Percentiles rank a stretch among this genome's conserved stretches.
phyloP scores from a whole-genome alignment of 2,329 filamentous ascomycete species.

The Fusarium falciforme region DNA sequence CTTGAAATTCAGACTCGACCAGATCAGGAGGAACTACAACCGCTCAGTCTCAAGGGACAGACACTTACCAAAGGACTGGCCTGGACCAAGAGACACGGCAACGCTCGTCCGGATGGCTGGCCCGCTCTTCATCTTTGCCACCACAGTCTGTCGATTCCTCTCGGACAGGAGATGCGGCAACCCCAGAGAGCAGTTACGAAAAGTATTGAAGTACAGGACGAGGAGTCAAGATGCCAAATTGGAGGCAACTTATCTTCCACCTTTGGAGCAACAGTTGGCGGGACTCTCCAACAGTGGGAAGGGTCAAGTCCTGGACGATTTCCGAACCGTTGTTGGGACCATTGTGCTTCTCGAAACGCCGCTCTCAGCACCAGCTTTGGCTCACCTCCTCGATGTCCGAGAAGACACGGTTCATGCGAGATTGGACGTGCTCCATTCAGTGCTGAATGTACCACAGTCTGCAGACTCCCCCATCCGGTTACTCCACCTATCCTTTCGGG shows the following conservation, averaged over 20 bases:
- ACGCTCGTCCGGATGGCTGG: slow-evolving; percentile 42
- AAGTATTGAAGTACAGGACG: slow-evolving; percentile 36
- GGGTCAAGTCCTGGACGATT: slow-evolving; percentile 28
- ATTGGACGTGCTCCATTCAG: neutral
- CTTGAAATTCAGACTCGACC: neutral
- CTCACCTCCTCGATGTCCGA: neutral
- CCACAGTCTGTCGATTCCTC: slow-evolving; percentile 48
- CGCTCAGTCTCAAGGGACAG: neutral
- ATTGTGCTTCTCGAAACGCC: slow-evolving; percentile 41
- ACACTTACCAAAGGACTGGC: slow-evolving; percentile 20
- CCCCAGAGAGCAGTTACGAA: slow-evolving; percentile 37
- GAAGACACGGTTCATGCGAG: neutral
- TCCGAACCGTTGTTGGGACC: slow-evolving; percentile 41
- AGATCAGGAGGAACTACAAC: neutral
- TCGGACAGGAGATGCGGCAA: slow-evolving; percentile 24
- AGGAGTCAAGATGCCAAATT: slow-evolving; percentile 8
- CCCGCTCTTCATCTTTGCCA: slow-evolving; percentile 51
- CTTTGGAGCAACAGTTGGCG: slow-evolving; percentile 11
- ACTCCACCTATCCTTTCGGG: slow-evolving; percentile 52
- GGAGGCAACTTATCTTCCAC: slow-evolving; percentile 26
- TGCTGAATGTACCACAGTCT: neutral
- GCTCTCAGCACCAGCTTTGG: slow-evolving; percentile 16
- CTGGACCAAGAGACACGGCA: neutral
- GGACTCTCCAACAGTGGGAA: neutral
- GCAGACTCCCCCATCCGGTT: slow-evolving; percentile 15